Conservation (phyloP, 2,329 filamentous ascomycete genomes). For the Aspergillus clavatus region DNA sequence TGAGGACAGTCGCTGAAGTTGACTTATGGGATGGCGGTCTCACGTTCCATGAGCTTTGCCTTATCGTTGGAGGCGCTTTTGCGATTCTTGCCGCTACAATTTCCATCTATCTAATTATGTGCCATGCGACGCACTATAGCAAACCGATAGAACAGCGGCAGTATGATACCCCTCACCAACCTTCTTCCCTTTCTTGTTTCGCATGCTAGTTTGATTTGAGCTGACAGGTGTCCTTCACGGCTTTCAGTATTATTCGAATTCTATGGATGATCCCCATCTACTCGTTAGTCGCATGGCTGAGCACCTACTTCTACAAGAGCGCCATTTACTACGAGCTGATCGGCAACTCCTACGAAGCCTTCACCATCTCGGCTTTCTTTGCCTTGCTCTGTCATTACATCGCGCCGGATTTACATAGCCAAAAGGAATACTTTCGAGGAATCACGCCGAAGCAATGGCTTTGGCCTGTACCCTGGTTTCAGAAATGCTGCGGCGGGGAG, state of each 20-base stretch:
- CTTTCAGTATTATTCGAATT: constrained; percentile 71
- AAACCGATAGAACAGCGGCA: constrained; percentile 58
- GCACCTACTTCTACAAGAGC: constrained; percentile 68
- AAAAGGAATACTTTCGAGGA: constrained; percentile 74
- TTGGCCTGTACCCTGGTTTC: constrained; percentile 65
- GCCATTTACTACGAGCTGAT: constrained; percentile 77
- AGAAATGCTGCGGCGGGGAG: constrained; percentile 65
- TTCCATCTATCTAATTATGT: constrained; percentile 51
- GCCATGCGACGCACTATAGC: constrained; percentile 57
- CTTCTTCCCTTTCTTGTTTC: not conserved
- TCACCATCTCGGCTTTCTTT: constrained; percentile 84
- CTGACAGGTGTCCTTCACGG: no score
- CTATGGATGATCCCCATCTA: constrained; percentile 86
- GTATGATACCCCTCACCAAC: constrained; percentile 32
- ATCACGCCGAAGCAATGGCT: constrained; percentile 69
- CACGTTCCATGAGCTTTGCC: constrained; percentile 54
- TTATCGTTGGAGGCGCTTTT: constrained; percentile 52
- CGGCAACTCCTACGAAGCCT: constrained; percentile 82
- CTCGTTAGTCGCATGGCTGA: constrained; percentile 66
- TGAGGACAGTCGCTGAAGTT: constrained; percentile 41
- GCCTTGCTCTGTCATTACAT: constrained; percentile 76
- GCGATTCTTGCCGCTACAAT: constrained; percentile 48
- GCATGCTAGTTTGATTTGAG: no score
- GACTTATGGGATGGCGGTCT: constrained; percentile 49
- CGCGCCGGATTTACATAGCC: constrained; percentile 69